Evolutionary conservation across 1,284 basidiomycete genomes (phyloP), one percentile per base, ranked within the genome.

Genomic region (Phaffia rhodozyma): DNA sequence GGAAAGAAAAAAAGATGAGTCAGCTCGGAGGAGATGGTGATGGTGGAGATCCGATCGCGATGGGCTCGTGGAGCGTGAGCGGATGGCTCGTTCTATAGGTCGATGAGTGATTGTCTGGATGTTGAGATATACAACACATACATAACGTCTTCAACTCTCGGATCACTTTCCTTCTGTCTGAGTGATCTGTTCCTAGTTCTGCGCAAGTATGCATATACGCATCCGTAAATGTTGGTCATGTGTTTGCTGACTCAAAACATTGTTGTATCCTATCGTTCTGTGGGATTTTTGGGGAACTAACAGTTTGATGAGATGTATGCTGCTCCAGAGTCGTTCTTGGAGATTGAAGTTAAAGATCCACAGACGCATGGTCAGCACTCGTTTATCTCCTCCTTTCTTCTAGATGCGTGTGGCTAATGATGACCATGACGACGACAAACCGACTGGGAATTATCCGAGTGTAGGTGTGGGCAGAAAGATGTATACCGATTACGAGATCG

Each of bases 401-500:
- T 16, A 16, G 38, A 2, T 43, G 13, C 16, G 16, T 43, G 2
- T 43, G 38, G 13, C 38, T 43, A 11, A 43, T 43, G 7, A 16
- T 16, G 38, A 2, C 32, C 4, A 34, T 43, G 38, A 52, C 5
- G 48, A 23, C 48, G 43, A 30, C 47, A 50, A 23, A 34, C 49
- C 23, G 52, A 49, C 49, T 55, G 57, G 38, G 9, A 38, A 62
- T 55, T 34, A 54, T 55, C 20, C 0, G 21, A 18, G n/a, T 48
- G n/a, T 71, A 92, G 90, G 90, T 48, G 91, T 91, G 72, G 91
- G 92, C 47, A 80, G 94, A 70, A 97, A 97, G 81, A 96, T 94
- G 91, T 98, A 90, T 76, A 99, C 94, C 56, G 93, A 98, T 80
- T 98, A 98, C 73, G 94, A 99, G 78, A 87, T 99, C 68, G 87